Base-by-base conservation (phyloP, 2,329 filamentous ascomycete genomes). In the Lasiodiplodia sp. region DNA sequence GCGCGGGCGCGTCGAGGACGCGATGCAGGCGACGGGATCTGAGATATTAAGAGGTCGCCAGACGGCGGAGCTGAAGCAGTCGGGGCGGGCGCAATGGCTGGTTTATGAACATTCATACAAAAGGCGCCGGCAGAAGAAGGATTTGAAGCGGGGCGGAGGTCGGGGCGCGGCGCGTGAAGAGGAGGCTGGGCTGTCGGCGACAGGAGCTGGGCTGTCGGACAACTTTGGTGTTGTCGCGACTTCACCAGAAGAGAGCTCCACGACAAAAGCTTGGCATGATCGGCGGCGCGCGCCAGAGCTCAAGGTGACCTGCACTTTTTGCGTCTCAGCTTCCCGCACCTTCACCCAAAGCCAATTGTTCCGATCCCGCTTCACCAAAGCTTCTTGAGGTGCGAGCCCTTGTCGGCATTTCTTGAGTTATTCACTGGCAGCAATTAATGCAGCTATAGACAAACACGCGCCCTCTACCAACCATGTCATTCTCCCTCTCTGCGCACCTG, bases 41-140 rank as follows among this genome's bases (percentile, higher is more conserved):
- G 55, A 34, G 28, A 40, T 67, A 60, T 67, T 60, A 60, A 40
- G 55, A 53, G 53, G 64, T 57, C 65, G 53, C 65, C 66, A 40
- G 31, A 53, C 34, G 66, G 66, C 56, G 21, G 56, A 44, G 66
- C 37, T 60, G 56, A 63, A 18, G 66, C 25, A 47, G 65, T 52
- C 38, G 57, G 31, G 57, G 66, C 14, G 47, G 56, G 49, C 31
- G 66, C 66, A 68, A 63, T 47, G 66, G 31, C 21, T 47, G 18
- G 25, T 47, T 57, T 31, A 44, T 47, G 21, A 21, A 47, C 66
- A 68, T 56, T 57, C 66, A 63, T 62, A 49, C 49, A 68, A 52
- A 60, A 53, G 34, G 37, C 3, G 57, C 25, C 56, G 16, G 57
- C 28, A n/a, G 16, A n/a, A 68, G 66, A 68, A 34, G 28, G n/a